Conservation (phyloP, 176 grass and related monocot genomes). For the Pontederia paniculata region DNA sequence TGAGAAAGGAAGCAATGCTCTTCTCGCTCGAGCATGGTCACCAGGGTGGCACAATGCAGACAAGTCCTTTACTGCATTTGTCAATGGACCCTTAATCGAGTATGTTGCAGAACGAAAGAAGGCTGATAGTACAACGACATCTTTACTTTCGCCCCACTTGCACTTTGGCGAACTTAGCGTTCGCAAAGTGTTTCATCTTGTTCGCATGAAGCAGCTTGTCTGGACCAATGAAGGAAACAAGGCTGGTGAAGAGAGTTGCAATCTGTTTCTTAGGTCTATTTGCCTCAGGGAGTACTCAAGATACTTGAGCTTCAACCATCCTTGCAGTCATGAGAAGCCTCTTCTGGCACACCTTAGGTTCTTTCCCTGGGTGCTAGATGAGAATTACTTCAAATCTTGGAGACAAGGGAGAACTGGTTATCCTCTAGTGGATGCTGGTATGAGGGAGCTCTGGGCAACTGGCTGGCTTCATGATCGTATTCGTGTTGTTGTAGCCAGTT, state of each 20-base stretch:
- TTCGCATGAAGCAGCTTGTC: conserved; percentile 89
- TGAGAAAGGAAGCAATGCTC: conserved; percentile 81
- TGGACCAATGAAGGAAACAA: conserved; percentile 80
- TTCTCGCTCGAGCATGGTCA: conserved; percentile 87
- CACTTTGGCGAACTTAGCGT: conserved; percentile 94
- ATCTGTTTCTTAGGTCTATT: conserved; percentile 67
- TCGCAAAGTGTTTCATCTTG: conserved; percentile 89
- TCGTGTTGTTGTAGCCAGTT: conserved; percentile 85
- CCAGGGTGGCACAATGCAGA: conserved; percentile 97
- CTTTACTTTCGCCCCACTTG: conserved; percentile 71
- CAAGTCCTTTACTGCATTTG: conserved; percentile 41
- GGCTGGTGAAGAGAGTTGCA: conserved; percentile 70
- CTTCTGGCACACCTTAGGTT: conserved; percentile 76
- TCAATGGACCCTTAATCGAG: conserved; percentile 60
- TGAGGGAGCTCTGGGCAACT: conserved; percentile 95
- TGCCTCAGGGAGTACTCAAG: conserved; percentile 86
- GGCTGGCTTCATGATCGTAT: conserved; percentile 94
- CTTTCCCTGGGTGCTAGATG: conserved; percentile 79
- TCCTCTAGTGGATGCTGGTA: conserved; percentile 91
- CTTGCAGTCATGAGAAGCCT: conserved; percentile 70
- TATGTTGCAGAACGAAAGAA: conserved; percentile 85
- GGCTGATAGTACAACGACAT: conserved; percentile 74
- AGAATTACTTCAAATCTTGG: conserved; percentile 76
- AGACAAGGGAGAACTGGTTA: conserved; percentile 91
- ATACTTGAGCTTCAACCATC: conserved; percentile 89